phyloP scores from a whole-genome alignment of 1,284 basidiomycete genomes.

The Omphalotus olearius region DNA sequence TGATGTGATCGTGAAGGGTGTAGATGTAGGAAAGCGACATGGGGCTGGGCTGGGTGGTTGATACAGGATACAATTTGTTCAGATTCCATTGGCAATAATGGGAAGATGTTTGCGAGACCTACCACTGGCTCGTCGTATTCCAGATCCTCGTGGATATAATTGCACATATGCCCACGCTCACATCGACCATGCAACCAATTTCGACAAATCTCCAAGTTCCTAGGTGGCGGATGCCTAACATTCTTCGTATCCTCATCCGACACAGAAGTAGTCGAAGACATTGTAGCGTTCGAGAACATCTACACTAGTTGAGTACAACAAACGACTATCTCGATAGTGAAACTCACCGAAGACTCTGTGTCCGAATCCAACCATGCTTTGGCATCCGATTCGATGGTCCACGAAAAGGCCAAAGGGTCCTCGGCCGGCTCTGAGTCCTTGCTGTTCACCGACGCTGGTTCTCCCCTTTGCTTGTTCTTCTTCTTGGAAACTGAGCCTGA shows the following conservation, averaged over 20 bases:
- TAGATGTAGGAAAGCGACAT: conserved; percentile 2
- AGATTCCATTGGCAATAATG: background rate
- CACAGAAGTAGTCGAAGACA: background rate
- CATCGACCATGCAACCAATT: conserved; percentile 12
- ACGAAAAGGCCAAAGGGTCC: background rate
- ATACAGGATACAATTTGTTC: background rate
- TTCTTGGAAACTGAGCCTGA: too few species aligned
- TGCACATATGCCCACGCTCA: conserved; percentile 23
- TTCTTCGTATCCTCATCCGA: background rate
- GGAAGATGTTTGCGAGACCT: conserved; percentile 6
- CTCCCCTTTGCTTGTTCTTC: too few species aligned
- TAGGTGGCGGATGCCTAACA: conserved; percentile 9
- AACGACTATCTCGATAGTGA: background rate
- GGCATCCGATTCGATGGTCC: conserved; percentile 6
- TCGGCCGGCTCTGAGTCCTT: too few species aligned
- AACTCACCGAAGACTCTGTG: conserved; percentile 1
- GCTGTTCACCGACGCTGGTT: too few species aligned
- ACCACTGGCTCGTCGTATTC: conserved; percentile 26
- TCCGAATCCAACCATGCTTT: background rate
- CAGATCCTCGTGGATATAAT: conserved; percentile 27
- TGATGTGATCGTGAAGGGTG: conserved; percentile 36
- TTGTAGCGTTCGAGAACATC: background rate
- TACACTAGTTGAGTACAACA: background rate
- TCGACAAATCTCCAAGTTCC: conserved; percentile 19
- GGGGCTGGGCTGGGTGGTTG: background rate